Percentiles rank a stretch among this genome's conserved stretches.
Evolutionary conservation across 164 flowering plant species (phyloP).

Genomic region (Kalanchoe fedtschenkoi): DNA sequence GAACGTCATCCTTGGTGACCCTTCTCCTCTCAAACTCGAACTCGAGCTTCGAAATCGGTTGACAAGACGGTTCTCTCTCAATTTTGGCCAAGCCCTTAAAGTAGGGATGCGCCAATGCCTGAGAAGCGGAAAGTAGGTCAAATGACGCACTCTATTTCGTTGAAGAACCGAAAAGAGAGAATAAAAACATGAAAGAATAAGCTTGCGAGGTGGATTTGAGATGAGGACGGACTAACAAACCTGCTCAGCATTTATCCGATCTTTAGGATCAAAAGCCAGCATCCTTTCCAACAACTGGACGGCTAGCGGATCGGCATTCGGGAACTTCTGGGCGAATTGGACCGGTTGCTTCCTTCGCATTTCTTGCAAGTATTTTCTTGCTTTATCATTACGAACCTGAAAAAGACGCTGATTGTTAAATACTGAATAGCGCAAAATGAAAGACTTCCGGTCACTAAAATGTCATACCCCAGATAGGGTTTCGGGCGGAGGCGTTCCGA

Average conservation of each 20-base stretch:
- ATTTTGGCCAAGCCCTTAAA: constrained; percentile 12
- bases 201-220: neutral
- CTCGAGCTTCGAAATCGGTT: constrained; percentile 10
- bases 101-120: constrained; percentile 12
- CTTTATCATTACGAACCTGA: constrained; percentile 8
- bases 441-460: neutral
- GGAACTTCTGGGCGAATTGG: constrained; percentile 1
- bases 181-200: neutral
- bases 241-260: constrained; percentile 9
- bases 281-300: constrained; percentile 4
- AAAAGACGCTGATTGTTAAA: neutral
- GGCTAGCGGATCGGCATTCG: constrained; percentile 6
- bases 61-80: constrained; percentile 12
- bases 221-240: neutral
- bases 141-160: neutral
- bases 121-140: neutral
- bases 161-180: neutral
- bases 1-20: constrained; percentile 10
- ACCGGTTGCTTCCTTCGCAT: constrained; percentile 8
- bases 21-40: constrained; percentile 13
- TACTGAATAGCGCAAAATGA: neutral
- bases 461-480: neutral
- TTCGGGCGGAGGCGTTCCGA: constrained; percentile 2
- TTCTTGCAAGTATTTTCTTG: constrained; percentile 7
- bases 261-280: constrained; percentile 7